Conservation (phyloP, 2,329 filamentous ascomycete species). For the Monilinia laxa region DNA sequence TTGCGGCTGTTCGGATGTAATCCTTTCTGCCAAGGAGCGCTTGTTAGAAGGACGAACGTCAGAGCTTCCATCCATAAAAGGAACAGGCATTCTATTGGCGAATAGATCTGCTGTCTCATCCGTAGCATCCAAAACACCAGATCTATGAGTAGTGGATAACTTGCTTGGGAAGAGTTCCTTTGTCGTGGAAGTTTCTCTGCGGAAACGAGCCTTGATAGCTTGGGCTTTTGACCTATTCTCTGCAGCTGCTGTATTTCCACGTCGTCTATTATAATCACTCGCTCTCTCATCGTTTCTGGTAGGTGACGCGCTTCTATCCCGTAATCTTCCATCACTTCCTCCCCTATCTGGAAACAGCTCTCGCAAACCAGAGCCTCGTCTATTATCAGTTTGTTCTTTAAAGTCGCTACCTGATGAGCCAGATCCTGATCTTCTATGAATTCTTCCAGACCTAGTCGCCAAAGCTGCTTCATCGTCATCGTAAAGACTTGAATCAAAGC, state of each 20-base stretch:
- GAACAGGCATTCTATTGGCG: constrained; percentile 49
- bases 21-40: constrained; percentile 31
- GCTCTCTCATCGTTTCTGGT: constrained; percentile 42
- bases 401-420: constrained; percentile 39
- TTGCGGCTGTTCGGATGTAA: constrained; percentile 39
- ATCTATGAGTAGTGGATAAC: constrained; percentile 45
- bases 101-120: constrained; percentile 55
- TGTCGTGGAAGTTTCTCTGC: constrained; percentile 30
- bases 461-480: constrained; percentile 60
- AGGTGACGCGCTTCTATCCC: constrained; percentile 41
- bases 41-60: constrained; percentile 34
- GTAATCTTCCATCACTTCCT: constrained; percentile 37
- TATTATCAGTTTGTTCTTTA: constrained; percentile 26
- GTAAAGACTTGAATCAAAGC: constrained; percentile 77
- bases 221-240: constrained; percentile 49
- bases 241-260: constrained; percentile 33
- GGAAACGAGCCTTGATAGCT: constrained; percentile 43
- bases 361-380: constrained; percentile 41
- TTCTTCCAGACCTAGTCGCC: constrained; percentile 38
- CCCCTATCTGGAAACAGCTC: constrained; percentile 60
- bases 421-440: constrained; percentile 39
- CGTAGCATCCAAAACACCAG: constrained; percentile 53
- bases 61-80: constrained; percentile 48
- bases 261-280: constrained; percentile 38
- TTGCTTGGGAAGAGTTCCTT: constrained; percentile 58